phyloP scores from a whole-genome alignment of 2,329 filamentous ascomycete species.

The Colletotrichum lindemuthianum region DNA sequence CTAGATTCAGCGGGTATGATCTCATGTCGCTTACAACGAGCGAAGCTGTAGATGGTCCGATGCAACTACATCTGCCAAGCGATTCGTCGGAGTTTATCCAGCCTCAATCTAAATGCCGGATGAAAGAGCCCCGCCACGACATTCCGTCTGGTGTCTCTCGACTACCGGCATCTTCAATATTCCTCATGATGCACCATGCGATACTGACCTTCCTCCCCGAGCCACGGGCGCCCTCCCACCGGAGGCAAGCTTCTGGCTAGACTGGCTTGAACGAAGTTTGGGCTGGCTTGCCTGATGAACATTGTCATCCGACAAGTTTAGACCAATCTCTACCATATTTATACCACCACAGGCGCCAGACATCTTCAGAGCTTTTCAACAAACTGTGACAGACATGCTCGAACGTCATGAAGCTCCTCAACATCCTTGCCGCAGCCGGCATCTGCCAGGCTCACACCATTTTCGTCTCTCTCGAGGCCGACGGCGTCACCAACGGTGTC shows the following conservation, averaged over 20 bases:
- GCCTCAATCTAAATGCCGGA: constrained; percentile 25
- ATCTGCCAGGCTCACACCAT: constrained; percentile 52
- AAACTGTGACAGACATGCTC: not conserved
- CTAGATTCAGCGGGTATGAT: too few species aligned
- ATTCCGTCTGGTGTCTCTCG: not conserved
- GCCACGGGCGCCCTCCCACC: constrained; percentile 1
- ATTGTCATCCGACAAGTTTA: not conserved
- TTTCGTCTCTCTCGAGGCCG: constrained; percentile 57
- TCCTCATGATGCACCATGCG: too few species aligned
- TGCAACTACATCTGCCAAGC: constrained; percentile 2
- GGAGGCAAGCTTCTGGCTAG: not conserved
- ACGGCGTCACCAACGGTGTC: constrained; percentile 55
- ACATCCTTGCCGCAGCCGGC: constrained; percentile 41
- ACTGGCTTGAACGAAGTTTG: not conserved
- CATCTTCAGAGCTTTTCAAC: not conserved
- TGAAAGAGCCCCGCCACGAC: constrained; percentile 6
- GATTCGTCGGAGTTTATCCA: constrained; percentile 19
- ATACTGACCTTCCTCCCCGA: not conserved
- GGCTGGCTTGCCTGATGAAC: not conserved
- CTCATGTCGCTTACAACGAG: not conserved
- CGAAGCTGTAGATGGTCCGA: not conserved
- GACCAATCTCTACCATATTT: too few species aligned
- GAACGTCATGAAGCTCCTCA: constrained; percentile 37
- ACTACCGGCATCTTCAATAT: not conserved
- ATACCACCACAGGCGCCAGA: not conserved